Conservation (phyloP, 306 rosid species). For the Castanea mollissima region DNA sequence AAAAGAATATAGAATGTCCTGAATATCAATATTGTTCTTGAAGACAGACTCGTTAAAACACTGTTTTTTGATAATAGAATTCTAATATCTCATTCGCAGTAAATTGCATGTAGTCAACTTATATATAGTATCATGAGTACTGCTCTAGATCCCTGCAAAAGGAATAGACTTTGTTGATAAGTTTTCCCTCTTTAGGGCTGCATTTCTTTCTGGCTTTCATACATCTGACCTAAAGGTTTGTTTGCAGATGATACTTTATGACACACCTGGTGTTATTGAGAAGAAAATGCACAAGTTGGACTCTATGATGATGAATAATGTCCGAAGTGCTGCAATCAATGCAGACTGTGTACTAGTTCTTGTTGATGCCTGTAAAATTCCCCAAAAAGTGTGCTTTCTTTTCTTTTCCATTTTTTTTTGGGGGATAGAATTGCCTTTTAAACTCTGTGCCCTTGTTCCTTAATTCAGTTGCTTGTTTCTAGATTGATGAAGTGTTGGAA, state of each 20-base stretch:
- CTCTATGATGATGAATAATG: constrained; percentile 98
- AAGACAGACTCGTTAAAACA: neutral
- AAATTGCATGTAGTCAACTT: neutral
- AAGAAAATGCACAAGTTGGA: constrained; percentile 93
- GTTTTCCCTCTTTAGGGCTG: neutral
- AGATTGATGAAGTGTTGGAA: constrained; percentile 92
- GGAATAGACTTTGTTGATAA: neutral
- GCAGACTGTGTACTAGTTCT: constrained; percentile 93
- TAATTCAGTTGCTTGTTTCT: constrained; percentile 25
- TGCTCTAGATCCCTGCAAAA: neutral
- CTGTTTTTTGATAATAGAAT: neutral
- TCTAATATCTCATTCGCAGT: neutral
- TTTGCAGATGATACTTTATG: constrained; percentile 87
- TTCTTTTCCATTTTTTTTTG: too few species aligned
- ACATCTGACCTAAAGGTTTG: constrained; percentile 24
- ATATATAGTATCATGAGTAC: neutral
- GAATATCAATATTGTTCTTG: neutral
- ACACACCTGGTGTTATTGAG: constrained; percentile 91
- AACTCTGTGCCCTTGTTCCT: constrained; percentile 13
- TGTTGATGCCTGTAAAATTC: constrained; percentile 96
- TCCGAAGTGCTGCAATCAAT: constrained; percentile 76
- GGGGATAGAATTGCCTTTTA: constrained; percentile 7
- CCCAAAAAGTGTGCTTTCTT: constrained; percentile 74
- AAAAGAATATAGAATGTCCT: neutral
- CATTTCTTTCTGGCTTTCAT: constrained; percentile 7